Evolutionary conservation across 768 basidiomycete species (phyloP).

Genomic region (Amanita brunnescens): DNA sequence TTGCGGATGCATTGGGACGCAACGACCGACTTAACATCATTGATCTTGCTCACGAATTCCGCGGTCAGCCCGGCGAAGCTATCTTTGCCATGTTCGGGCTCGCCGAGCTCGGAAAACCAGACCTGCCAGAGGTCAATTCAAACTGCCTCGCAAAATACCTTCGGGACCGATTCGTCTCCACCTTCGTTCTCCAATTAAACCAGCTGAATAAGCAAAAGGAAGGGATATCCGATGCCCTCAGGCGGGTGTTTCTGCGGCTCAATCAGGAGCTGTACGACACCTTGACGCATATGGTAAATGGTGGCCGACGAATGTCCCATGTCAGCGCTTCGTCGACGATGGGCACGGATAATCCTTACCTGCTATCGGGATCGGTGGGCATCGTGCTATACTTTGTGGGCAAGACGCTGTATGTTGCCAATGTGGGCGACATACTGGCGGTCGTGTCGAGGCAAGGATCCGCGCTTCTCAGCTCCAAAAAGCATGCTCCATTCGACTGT

Average conservation of each 20-base stretch:
- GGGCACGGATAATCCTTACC: constrained; percentile 33
- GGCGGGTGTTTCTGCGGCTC: constrained; percentile 80
- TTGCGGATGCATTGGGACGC: constrained; percentile 83
- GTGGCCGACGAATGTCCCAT: constrained; percentile 62
- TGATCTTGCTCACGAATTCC: constrained; percentile 88
- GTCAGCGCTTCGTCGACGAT: constrained; percentile 35
- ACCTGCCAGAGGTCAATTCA: constrained; percentile 37
- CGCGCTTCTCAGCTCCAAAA: constrained; percentile 63
- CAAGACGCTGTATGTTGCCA: constrained; percentile 80
- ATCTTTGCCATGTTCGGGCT: constrained; percentile 97
- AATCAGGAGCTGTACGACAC: constrained; percentile 75
- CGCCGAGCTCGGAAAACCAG: constrained; percentile 35
- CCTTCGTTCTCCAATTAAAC: constrained; percentile 52
- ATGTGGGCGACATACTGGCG: constrained; percentile 81
- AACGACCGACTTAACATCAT: constrained; percentile 80
- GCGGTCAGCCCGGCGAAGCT: constrained; percentile 66
- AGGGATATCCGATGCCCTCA: constrained; percentile 64
- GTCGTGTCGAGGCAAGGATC: constrained; percentile 75
- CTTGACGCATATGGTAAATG: neutral
- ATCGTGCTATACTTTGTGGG: constrained; percentile 79
- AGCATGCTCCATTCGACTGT: constrained; percentile 87
- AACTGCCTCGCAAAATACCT: constrained; percentile 76
- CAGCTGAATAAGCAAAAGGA: constrained; percentile 40
- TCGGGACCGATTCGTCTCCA: constrained; percentile 66
- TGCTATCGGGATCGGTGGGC: constrained; percentile 71